These are phyloP conservation scores for Aspergillus saccharolyticus DNA, from an alignment of 495 filamentous ascomycete genomes.

Conservation along the genomic window DNA sequence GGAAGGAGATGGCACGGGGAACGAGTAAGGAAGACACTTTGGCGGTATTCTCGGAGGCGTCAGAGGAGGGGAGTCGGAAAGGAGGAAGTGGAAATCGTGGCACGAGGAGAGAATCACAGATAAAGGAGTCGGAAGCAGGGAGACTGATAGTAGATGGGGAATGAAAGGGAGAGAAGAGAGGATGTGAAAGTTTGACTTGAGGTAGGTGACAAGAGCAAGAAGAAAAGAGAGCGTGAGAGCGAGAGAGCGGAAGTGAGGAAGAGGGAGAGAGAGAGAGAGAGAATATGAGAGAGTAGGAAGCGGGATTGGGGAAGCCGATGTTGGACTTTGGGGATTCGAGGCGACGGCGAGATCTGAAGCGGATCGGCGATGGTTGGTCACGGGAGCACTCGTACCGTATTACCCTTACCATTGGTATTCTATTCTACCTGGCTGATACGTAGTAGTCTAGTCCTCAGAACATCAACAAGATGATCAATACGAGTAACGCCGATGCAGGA, in stretches of 20 bases:
- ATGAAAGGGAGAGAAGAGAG: constrained; percentile 8
- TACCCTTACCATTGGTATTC: not conserved
- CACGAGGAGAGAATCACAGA: constrained; percentile 15
- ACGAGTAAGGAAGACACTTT: constrained; percentile 80
- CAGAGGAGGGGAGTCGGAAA: constrained; percentile 18
- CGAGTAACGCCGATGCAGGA: no score
- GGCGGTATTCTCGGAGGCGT: constrained; percentile 56
- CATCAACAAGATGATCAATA: no score
- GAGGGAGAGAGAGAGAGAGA: constrained; percentile 2
- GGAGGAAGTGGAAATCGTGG: not conserved
- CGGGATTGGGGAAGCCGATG: constrained; percentile 1
- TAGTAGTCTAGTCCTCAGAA: no score
- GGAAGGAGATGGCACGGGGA: constrained; percentile 75
- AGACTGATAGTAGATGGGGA: constrained; percentile 14
- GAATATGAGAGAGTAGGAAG: not conserved
- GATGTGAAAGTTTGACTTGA: not conserved
- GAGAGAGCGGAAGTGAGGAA: not conserved
- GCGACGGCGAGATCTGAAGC: constrained; percentile 4
- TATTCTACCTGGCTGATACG: not conserved
- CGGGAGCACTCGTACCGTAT: constrained; percentile 2
- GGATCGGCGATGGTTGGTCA: constrained; percentile 3
- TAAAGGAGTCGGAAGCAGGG: constrained; percentile 21
- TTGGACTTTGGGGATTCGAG: not conserved
- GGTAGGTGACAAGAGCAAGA: not conserved
- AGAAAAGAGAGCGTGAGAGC: constrained; percentile 7